Percentiles rank a stretch among this genome's conserved stretches.
Evolutionary conservation across 768 basidiomycete genomes (phyloP).

Genomic region (Daedaleopsis sinensis): DNA sequence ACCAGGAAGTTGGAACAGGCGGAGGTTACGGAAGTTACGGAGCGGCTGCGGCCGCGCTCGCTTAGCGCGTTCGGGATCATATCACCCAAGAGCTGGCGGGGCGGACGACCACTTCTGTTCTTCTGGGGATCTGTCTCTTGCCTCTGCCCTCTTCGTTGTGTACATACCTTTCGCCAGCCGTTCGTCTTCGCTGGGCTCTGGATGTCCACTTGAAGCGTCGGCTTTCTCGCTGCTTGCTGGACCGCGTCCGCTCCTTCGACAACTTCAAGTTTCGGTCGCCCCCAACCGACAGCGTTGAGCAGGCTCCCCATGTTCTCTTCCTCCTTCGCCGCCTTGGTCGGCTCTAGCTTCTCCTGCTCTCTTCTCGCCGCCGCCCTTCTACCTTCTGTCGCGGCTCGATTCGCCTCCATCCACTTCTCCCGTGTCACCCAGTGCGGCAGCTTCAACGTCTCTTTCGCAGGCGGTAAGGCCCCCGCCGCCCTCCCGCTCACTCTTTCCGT

Average conservation of each 20-base stretch:
- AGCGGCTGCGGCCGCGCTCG: neutral
- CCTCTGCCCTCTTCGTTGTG: constrained; percentile 11
- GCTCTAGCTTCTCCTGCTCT: constrained; percentile 12
- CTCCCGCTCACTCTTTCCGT: constrained; percentile 51
- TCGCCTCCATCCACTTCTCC: constrained; percentile 38
- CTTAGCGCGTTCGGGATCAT: neutral
- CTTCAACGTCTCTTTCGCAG: constrained; percentile 48
- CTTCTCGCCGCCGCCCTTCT: constrained; percentile 19
- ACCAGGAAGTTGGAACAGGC: no score
- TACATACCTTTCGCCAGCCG: constrained; percentile 7
- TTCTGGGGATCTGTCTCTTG: neutral
- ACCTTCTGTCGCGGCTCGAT: constrained; percentile 32
- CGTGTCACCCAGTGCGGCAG: constrained; percentile 55
- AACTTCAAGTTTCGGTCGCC: neutral
- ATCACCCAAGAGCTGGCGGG: neutral
- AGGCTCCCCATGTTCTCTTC: constrained; percentile 23
- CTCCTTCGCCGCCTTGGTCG: constrained; percentile 24
- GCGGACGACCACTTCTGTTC: neutral
- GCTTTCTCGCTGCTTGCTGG: constrained; percentile 18
- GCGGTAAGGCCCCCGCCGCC: constrained; percentile 37
- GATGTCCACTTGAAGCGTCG: constrained; percentile 14
- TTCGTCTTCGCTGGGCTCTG: constrained; percentile 12
- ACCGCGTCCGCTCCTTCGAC: constrained; percentile 24
- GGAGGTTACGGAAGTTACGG: no score
- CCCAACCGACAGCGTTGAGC: constrained; percentile 14